These are phyloP conservation scores for Raffaelea ambrosiae DNA, from an alignment of 2,329 filamentous ascomycete species.

Conservation along the genomic window DNA sequence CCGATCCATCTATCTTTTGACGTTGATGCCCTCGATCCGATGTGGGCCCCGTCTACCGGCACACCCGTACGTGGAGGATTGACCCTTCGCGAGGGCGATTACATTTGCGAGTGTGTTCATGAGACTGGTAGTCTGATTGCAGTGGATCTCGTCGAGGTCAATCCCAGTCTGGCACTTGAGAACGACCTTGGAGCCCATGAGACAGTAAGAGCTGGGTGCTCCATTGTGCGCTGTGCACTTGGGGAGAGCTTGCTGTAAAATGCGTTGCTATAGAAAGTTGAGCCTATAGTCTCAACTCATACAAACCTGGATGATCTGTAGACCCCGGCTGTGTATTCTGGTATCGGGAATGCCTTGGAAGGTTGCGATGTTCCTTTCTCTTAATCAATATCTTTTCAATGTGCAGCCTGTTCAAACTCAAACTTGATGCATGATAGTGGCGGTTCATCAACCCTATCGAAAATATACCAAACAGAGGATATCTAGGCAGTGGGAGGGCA, in stretches of 20 bases:
- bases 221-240: conserved; percentile 80
- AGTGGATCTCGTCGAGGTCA: conserved; percentile 77
- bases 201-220: conserved; percentile 85
- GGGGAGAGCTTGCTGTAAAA: conserved; percentile 65
- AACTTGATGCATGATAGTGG: too few species aligned
- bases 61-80: conserved; percentile 90
- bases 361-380: too few species aligned
- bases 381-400: too few species aligned
- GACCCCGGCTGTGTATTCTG: too few species aligned
- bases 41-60: conserved; percentile 93
- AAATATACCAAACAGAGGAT: too few species aligned
- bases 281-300: too few species aligned
- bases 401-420: too few species aligned
- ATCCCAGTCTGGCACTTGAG: conserved; percentile 59
- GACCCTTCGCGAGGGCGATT: conserved; percentile 91
- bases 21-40: conserved; percentile 89
- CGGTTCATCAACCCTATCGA: too few species aligned
- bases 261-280: too few species aligned
- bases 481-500: too few species aligned
- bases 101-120: conserved; percentile 84
- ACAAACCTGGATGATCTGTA: too few species aligned
- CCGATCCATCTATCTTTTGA: conserved; percentile 97
- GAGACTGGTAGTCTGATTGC: conserved; percentile 70
- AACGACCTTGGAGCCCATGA: conserved; percentile 61
- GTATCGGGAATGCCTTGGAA: too few species aligned